A percentile compares a stretch with the other conserved stretches of the same genome.
Evolutionary conservation across 345 rosid species (phyloP).

Genomic region (Arabidopsis thaliana): DNA sequence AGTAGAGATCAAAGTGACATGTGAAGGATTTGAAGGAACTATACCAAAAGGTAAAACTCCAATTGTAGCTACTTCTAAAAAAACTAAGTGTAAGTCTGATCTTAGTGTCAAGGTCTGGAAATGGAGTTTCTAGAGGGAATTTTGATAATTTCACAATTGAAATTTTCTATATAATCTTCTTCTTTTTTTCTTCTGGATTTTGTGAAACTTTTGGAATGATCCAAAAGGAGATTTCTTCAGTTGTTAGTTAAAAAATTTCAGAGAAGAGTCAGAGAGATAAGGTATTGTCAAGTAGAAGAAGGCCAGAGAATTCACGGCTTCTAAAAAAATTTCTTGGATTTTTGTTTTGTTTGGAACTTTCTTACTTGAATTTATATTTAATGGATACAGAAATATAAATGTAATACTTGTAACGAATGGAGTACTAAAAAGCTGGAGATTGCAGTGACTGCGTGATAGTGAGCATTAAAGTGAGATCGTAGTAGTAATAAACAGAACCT

Average conservation of each 20-base stretch:
- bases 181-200: slow-evolving; percentile 15
- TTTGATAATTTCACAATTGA: slow-evolving; percentile 7
- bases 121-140: slow-evolving; percentile 49
- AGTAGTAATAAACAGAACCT: slow-evolving; percentile 23
- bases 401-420: slow-evolving; percentile 15
- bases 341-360: slow-evolving; percentile 31
- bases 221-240: slow-evolving; percentile 43
- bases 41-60: slow-evolving; percentile 79
- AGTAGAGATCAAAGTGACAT: slow-evolving; percentile 75
- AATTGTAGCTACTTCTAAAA: slow-evolving; percentile 54
- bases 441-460: slow-evolving; percentile 24
- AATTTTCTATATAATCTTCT: slow-evolving; percentile 3
- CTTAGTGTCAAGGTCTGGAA: slow-evolving; percentile 92
- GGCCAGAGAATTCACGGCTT: slow-evolving; percentile 36
- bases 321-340: slow-evolving; percentile 18
- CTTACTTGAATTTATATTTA: slow-evolving; percentile 12
- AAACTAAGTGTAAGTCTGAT: slow-evolving; percentile 79
- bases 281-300: slow-evolving; percentile 36
- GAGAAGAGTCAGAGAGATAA: slow-evolving; percentile 38
- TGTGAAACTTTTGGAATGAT: slow-evolving; percentile 41
- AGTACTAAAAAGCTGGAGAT: slow-evolving; percentile 41
- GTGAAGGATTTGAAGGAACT: slow-evolving; percentile 68
- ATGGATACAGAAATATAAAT: slow-evolving; percentile 25
- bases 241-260: slow-evolving; percentile 34
- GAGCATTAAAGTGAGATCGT: slow-evolving; percentile 39